These are phyloP conservation scores for Colletotrichum sp. DNA, from an alignment of 2,329 filamentous ascomycete species.

Conservation along the genomic window DNA sequence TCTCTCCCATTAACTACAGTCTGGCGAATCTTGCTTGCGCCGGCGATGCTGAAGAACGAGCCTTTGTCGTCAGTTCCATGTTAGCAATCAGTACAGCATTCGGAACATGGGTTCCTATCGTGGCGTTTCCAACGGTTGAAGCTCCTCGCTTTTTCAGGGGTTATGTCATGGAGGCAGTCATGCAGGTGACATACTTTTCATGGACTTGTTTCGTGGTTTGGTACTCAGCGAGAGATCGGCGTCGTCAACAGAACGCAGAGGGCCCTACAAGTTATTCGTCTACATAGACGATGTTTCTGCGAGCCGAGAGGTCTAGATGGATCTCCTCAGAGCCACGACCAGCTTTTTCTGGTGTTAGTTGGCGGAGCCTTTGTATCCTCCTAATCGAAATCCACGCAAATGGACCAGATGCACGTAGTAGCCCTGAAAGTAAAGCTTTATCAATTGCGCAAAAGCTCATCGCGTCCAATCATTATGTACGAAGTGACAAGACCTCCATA, in stretches of 20 bases:
- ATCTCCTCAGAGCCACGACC: no score
- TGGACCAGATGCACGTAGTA: background rate
- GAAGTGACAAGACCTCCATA: background rate
- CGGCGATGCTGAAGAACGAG: slow-evolving; percentile 43
- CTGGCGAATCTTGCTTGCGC: slow-evolving; percentile 43
- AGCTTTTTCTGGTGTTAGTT: background rate
- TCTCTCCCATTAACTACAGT: slow-evolving; percentile 23
- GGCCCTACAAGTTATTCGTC: background rate
- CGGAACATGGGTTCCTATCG: slow-evolving; percentile 38
- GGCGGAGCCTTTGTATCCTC: background rate
- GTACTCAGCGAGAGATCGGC: background rate
- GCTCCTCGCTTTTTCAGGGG: slow-evolving; percentile 32
- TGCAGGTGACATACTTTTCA: slow-evolving; percentile 13
- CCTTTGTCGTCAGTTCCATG: slow-evolving; percentile 46
- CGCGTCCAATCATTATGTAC: background rate
- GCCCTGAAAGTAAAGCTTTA: background rate
- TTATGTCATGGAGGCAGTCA: slow-evolving; percentile 24
- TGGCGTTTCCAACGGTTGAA: slow-evolving; percentile 33
- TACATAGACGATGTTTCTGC: background rate
- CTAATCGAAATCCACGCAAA: background rate
- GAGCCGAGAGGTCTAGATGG: background rate
- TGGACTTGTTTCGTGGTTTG: slow-evolving; percentile 14
- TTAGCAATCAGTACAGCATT: slow-evolving; percentile 41
- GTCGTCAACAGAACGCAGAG: background rate
- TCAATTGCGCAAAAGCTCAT: background rate